phyloP scores from a whole-genome alignment of 306 rosid genomes.

The Dryas alaskensis region DNA sequence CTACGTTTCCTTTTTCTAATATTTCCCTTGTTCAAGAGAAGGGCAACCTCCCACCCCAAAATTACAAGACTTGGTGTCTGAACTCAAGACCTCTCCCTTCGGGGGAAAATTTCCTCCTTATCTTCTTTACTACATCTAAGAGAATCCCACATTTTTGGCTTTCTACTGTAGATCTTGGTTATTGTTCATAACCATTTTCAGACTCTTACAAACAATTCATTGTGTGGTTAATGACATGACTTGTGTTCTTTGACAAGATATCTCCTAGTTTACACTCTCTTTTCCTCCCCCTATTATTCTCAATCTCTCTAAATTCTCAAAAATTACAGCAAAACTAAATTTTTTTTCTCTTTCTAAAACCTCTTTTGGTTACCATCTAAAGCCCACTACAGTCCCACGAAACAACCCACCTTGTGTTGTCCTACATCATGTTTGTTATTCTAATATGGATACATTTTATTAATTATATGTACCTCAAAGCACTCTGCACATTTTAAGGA shows the following conservation, averaged over 20 bases:
- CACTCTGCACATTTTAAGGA: background rate
- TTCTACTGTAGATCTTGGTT: background rate
- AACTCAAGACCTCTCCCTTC: background rate
- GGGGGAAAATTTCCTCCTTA: background rate
- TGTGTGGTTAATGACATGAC: background rate
- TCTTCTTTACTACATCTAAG: background rate
- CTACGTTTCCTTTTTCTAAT: background rate
- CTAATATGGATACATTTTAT: background rate
- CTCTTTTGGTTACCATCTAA: background rate
- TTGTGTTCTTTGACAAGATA: background rate
- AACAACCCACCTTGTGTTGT: background rate
- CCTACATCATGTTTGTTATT: background rate
- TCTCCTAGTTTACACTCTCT: background rate
- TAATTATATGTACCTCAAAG: background rate
- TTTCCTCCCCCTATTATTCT: background rate
- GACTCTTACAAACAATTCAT: background rate
- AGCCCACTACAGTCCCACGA: background rate
- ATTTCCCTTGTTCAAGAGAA: background rate
- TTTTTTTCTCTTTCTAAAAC: background rate
- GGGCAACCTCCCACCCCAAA: background rate
- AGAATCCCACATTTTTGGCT: background rate
- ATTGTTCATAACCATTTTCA: background rate
- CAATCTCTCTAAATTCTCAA: background rate
- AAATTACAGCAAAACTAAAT: background rate
- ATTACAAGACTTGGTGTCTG: background rate